Conservation (phyloP, 169 alveolate species). For the Eimeria nieschulzi region DNA sequence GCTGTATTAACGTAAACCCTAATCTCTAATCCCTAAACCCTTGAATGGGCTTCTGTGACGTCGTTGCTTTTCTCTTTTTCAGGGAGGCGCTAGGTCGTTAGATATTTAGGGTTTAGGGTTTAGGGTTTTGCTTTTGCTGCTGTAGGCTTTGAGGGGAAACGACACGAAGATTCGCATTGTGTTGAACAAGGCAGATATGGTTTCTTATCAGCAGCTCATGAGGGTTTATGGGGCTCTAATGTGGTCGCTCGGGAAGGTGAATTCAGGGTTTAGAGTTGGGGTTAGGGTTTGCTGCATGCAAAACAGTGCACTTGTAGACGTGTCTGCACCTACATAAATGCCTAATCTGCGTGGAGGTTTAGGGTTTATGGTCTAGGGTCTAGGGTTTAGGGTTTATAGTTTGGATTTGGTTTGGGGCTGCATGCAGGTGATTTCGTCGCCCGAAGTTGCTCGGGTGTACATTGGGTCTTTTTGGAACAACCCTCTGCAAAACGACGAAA, state of each 20-base stretch:
- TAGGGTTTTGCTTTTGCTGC: background rate
- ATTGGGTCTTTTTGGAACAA: constrained; percentile 86
- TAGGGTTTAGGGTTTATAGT: no score
- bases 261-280: constrained; percentile 33
- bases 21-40: constrained; percentile 42
- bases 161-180: constrained; percentile 82
- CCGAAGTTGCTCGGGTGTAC: constrained; percentile 84
- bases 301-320: background rate
- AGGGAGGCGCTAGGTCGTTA: background rate
- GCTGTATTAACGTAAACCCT: constrained; percentile 77
- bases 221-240: constrained; percentile 88
- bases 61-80: no score
- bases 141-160: constrained; percentile 77
- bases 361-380: constrained; percentile 15
- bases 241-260: constrained; percentile 84
- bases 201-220: constrained; percentile 86
- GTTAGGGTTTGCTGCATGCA: constrained; percentile 14
- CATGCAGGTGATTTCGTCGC: constrained; percentile 74
- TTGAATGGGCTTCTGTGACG: background rate
- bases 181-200: constrained; percentile 82
- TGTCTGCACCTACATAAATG: background rate
- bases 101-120: constrained; percentile 23
- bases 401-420: background rate
- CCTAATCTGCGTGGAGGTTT: background rate
- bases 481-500: constrained; percentile 82